Conservation (phyloP, 169 alveolate genomes). For the Theileria annulata region DNA sequence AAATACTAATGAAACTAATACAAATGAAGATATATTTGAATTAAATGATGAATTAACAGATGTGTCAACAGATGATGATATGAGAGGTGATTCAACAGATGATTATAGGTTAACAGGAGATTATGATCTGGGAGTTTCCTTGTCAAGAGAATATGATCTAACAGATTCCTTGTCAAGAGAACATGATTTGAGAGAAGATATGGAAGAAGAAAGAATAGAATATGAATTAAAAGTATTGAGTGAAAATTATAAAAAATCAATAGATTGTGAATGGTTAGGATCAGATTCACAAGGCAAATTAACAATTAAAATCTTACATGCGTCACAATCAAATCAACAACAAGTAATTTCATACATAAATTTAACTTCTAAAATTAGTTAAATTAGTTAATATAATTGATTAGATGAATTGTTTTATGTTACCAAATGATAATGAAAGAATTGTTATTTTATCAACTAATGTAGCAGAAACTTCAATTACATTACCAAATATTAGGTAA, state of each 20-base stretch:
- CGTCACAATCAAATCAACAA: constrained; percentile 83
- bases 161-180: not conserved
- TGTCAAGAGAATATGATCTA: no score
- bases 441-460: constrained; percentile 96
- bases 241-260: constrained; percentile 38
- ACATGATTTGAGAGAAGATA: constrained; percentile 12
- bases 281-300: constrained; percentile 74
- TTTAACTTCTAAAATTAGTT: no score
- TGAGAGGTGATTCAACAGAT: constrained; percentile 55
- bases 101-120: constrained; percentile 56
- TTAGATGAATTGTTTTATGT: constrained; percentile 75
- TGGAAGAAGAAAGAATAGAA: constrained; percentile 13
- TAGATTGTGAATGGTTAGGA: constrained; percentile 69
- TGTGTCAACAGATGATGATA: not conserved
- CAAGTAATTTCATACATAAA: constrained; percentile 64
- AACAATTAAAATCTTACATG: constrained; percentile 84
- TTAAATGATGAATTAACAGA: constrained; percentile 46
- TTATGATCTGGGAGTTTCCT: constrained; percentile 18
- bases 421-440: constrained; percentile 89
- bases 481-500: constrained; percentile 94
- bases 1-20: not conserved
- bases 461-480: constrained; percentile 99
- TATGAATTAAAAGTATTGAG: constrained; percentile 40
- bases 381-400: constrained; percentile 8
- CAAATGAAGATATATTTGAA: constrained; percentile 51